Conservation (phyloP, 1,284 basidiomycete genomes). For the Xanthoconium separans region DNA sequence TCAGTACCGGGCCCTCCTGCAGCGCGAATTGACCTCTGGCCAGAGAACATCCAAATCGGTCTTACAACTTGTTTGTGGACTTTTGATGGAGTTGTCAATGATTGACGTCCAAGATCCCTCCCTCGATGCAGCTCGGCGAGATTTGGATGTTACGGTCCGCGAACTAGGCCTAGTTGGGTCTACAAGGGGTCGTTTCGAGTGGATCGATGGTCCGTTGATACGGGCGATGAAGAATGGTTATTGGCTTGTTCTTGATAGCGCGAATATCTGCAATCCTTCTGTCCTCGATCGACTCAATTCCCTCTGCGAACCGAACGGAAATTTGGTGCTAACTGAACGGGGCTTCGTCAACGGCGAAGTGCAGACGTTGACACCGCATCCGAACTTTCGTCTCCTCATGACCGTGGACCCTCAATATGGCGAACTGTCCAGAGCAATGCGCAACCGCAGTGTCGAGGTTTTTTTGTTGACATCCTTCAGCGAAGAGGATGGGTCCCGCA, state of each 20-base stretch:
- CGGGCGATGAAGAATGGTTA: conserved; percentile 83
- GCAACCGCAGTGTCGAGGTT: conserved; percentile 95
- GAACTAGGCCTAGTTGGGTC: conserved; percentile 16
- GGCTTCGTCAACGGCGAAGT: conserved; percentile 81
- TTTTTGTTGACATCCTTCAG: conserved; percentile 41
- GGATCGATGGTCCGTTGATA: conserved; percentile 96
- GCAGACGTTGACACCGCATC: conserved; percentile 79
- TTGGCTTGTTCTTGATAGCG: conserved; percentile 92
- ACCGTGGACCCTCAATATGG: conserved; percentile 88
- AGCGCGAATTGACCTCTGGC: conserved; percentile 23
- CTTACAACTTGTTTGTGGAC: conserved; percentile 19
- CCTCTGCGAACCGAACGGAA: conserved; percentile 87
- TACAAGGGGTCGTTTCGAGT: conserved; percentile 74
- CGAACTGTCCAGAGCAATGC: conserved; percentile 97
- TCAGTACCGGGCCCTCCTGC: conserved; percentile 19
- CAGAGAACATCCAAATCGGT: conserved; percentile 21
- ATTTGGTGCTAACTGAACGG: conserved; percentile 84
- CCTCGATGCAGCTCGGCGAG: conserved; percentile 10
- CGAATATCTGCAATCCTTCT: conserved; percentile 94
- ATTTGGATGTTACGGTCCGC: conserved; percentile 18
- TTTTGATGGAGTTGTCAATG: conserved; percentile 25
- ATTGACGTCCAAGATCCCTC: conserved; percentile 13
- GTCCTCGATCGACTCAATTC: conserved; percentile 98
- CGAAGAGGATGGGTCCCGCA: conserved; percentile 46
- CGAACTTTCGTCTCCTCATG: conserved; percentile 94